These are phyloP conservation scores for Yarrowia sp. DNA, from an alignment of 805 yeast species.

Conservation along the genomic window DNA sequence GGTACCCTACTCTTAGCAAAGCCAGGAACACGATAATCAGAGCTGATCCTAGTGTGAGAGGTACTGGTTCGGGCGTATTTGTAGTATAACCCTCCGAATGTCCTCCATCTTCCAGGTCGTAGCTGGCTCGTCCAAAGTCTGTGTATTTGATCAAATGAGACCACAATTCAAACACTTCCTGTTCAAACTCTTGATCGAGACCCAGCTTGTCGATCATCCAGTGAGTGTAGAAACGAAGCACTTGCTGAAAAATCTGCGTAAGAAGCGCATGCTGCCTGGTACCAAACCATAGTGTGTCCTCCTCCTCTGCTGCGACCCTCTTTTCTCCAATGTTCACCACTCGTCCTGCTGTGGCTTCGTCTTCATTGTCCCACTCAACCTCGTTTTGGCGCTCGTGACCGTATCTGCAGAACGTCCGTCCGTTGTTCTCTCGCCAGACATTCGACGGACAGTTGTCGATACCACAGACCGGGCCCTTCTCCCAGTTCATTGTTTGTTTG, in stretches of 20 bases:
- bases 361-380: not conserved
- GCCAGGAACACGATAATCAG: not conserved
- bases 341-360: not conserved
- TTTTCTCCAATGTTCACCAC: not conserved
- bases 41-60: not conserved
- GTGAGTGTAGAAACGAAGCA: not conserved
- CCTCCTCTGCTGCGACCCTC: not conserved
- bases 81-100: not conserved
- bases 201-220: not conserved
- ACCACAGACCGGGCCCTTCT: conserved; percentile 80
- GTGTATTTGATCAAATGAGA: not conserved
- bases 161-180: not conserved
- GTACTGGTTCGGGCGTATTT: not conserved
- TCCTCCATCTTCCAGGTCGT: not conserved
- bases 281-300: not conserved
- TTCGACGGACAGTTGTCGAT: conserved; percentile 83
- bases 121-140: not conserved
- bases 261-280: not conserved
- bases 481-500: conserved; percentile 4
- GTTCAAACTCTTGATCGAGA: not conserved
- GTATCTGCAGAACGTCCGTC: conserved; percentile 78
- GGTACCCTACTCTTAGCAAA: not conserved
- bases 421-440: conserved; percentile 69
- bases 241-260: not conserved
- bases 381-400: conserved; percentile 60